A percentile compares a stretch with the other conserved stretches of the same genome.
Conservation (phyloP, 176 grass and related monocot genomes). For the Musa acuminata region DNA sequence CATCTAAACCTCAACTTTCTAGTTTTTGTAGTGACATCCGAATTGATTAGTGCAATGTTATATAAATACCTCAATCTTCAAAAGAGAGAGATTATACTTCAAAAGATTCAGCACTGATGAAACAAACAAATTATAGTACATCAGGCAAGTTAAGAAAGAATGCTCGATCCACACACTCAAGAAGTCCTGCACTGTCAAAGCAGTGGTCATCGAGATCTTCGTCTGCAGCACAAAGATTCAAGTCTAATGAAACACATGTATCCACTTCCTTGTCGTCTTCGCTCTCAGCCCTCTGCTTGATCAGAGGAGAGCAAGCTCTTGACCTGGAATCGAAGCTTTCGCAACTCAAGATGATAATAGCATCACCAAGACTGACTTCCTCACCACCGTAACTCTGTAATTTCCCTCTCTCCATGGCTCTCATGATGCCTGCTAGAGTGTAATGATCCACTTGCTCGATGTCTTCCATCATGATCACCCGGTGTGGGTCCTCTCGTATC, state of each 20-base stretch:
- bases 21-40: too few species aligned
- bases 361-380: constrained; percentile 41
- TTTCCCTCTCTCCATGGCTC: constrained; percentile 33
- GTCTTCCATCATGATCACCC: constrained; percentile 56
- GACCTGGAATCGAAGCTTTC: too few species aligned
- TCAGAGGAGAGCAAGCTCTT: not conserved
- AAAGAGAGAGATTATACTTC: too few species aligned
- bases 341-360: constrained; percentile 49
- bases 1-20: not conserved
- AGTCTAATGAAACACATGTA: not conserved
- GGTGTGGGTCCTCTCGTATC: constrained; percentile 34
- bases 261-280: not conserved
- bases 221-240: not conserved
- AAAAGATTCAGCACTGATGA: too few species aligned
- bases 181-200: not conserved
- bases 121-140: not conserved
- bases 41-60: too few species aligned
- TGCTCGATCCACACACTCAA: not conserved
- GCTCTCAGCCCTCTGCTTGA: not conserved
- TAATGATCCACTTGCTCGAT: constrained; percentile 38
- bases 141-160: not conserved
- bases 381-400: constrained; percentile 22
- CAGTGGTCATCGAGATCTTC: not conserved
- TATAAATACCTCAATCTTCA: too few species aligned
- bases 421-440: constrained; percentile 29